These are phyloP conservation scores for Chenopodium suecicum DNA, from an alignment of 148 eudicot species.

Conservation along the genomic window DNA sequence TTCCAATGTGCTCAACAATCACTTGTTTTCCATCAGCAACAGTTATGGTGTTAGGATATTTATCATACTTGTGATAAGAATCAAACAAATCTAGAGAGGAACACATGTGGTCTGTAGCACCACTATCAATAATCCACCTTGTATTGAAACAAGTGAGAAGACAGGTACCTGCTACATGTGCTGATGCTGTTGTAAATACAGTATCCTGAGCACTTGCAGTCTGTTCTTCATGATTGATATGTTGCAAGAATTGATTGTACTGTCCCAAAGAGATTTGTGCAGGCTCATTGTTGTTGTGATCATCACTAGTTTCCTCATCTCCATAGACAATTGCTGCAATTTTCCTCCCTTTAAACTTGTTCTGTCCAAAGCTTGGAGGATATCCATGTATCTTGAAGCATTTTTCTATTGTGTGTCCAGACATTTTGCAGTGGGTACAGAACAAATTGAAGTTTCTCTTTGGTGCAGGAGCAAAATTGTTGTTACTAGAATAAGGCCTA, in stretches of 20 bases:
- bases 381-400: not conserved
- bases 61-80: too few relatives aligned
- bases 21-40: too few relatives aligned
- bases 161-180: not conserved
- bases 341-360: not conserved
- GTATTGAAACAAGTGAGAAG: not conserved
- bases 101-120: not conserved
- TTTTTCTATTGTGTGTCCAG: not conserved
- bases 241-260: not conserved
- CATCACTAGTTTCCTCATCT: not conserved
- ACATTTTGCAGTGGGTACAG: not conserved
- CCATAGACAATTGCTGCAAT: not conserved
- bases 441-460: not conserved
- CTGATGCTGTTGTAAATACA: too few relatives aligned
- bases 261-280: not conserved
- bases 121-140: not conserved
- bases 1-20: too few relatives aligned
- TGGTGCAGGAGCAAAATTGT: not conserved
- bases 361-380: not conserved
- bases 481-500: too few relatives aligned
- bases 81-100: too few relatives aligned
- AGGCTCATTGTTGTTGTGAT: not conserved
- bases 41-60: too few relatives aligned
- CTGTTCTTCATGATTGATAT: not conserved
- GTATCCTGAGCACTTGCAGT: fast-evolving